Percentiles rank a stretch among this genome's conserved stretches.
Conservation (phyloP, 108 stramenopile species). For the Pseudonitzschia multiseries region DNA sequence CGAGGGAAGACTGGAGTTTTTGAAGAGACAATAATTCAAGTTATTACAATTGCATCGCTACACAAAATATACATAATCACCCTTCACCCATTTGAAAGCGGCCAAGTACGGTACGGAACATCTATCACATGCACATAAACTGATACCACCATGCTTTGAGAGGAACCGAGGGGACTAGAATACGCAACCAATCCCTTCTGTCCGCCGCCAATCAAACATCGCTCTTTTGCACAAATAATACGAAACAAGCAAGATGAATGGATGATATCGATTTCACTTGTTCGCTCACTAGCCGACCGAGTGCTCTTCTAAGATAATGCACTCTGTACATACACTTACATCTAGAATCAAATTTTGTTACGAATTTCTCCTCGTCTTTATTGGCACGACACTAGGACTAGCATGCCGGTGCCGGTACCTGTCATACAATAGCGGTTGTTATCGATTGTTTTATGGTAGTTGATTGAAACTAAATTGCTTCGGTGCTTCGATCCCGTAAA, state of each 20-base stretch:
- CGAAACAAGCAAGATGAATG: not conserved
- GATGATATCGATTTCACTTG: not conserved
- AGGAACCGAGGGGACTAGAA: not conserved
- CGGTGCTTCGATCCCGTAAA: too few species aligned
- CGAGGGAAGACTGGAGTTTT: conserved; percentile 16
- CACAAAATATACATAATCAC: not conserved
- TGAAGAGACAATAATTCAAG: not conserved
- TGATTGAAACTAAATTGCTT: too few species aligned
- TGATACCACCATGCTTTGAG: not conserved
- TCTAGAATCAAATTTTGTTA: not conserved
- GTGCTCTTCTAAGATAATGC: not conserved
- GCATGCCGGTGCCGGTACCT: too few species aligned
- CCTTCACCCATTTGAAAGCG: not conserved
- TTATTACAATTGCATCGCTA: not conserved
- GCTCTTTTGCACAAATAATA: not conserved
- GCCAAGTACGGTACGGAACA: too few species aligned
- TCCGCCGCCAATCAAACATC: not conserved
- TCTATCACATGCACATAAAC: not conserved
- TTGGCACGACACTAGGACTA: too few species aligned
- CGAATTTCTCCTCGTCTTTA: too few species aligned
- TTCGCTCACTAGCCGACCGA: not conserved
- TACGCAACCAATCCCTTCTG: not conserved
- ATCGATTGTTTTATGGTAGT: too few species aligned
- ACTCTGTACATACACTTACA: not conserved
- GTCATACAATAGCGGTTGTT: too few species aligned